Conservation (phyloP, 179 eudicot species). For the Spinacia oleracea region DNA sequence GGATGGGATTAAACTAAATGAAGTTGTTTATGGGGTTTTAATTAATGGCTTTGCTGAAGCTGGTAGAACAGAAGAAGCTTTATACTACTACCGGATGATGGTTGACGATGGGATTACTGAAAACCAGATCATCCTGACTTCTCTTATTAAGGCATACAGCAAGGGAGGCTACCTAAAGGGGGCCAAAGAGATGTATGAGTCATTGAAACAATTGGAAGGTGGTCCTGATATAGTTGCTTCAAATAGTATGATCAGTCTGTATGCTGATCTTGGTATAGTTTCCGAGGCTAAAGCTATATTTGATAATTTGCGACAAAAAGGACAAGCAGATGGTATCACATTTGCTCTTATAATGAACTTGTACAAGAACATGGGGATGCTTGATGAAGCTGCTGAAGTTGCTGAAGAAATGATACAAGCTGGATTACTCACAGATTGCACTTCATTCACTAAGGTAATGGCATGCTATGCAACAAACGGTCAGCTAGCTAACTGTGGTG, state of each 20-base stretch:
- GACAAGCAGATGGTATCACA: constrained; percentile 65
- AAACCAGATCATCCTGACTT: constrained; percentile 70
- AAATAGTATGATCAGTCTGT: constrained; percentile 74
- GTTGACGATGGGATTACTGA: constrained; percentile 49
- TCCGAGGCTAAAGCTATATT: constrained; percentile 65
- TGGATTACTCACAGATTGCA: constrained; percentile 52
- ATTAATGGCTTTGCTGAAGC: constrained; percentile 69
- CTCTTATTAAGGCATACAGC: constrained; percentile 75
- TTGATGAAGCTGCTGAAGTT: constrained; percentile 68
- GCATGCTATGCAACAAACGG: constrained; percentile 72
- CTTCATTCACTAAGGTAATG: constrained; percentile 61
- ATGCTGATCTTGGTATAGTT: constrained; percentile 71
- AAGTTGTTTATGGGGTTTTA: constrained; percentile 73
- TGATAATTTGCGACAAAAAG: constrained; percentile 47
- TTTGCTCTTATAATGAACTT: constrained; percentile 75
- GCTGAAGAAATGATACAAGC: constrained; percentile 76
- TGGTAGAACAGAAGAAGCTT: constrained; percentile 61
- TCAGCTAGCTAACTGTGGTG: constrained; percentile 54
- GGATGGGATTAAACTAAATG: constrained; percentile 61
- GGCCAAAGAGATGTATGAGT: constrained; percentile 66
- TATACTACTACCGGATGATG: constrained; percentile 59
- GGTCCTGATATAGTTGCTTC: constrained; percentile 86
- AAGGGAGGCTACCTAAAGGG: constrained; percentile 55
- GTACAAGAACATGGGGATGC: constrained; percentile 78
- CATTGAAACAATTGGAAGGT: constrained; percentile 50